Base-by-base conservation (phyloP, 78 protist species). In the Neovahlkampfia damariscottae region DNA sequence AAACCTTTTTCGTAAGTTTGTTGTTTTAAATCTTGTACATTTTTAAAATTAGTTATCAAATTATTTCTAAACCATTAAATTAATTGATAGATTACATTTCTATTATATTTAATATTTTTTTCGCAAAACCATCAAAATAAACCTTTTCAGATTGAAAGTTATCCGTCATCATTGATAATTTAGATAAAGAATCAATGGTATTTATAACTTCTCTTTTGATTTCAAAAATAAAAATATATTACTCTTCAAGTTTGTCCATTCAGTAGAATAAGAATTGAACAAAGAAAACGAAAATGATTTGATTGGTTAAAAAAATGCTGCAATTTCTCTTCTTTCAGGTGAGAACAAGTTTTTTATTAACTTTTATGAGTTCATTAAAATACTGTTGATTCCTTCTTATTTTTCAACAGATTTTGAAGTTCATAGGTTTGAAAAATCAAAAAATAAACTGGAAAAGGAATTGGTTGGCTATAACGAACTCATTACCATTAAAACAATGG, bases 371-470 rank as follows among this genome's bases (percentile, higher is more conserved):
- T 50, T n/a, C 62, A n/a, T 28, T 19, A 19, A 19, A 19, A n/a
- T 69, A 19, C 29, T 69, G 19, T 30, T 19, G 68, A 30, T 19
- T 30, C 19, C 72, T 19, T 31, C 19, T n/a, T 19, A n/a, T 19
- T 69, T 69, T 19, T 69, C 72, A 69, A 69, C 72, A 19, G 72
- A 69, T 19, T 19, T 69, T 69, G 72, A 69, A 19, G 72, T 69
- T 19, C 72, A 69, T 69, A 81, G n/a, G n/a, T 95, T 95, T 68
- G 98, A 95, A 32, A n/a, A n/a, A n/a, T n/a, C n/a, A n/a, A n/a
- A n/a, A n/a, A n/a, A n/a, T n/a, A n/a, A n/a, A n/a, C n/a, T 96
- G 93, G 41, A 96, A 95, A 59, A 86, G 97, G 30, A 90, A 96
- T 83, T 96, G 99, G 99, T 69, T 94, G 74, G 95, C 99, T n/a